These are phyloP conservation scores for Phtheirospermum japonicum DNA, from an alignment of 257 asterid genomes.

Conservation along the genomic window DNA sequence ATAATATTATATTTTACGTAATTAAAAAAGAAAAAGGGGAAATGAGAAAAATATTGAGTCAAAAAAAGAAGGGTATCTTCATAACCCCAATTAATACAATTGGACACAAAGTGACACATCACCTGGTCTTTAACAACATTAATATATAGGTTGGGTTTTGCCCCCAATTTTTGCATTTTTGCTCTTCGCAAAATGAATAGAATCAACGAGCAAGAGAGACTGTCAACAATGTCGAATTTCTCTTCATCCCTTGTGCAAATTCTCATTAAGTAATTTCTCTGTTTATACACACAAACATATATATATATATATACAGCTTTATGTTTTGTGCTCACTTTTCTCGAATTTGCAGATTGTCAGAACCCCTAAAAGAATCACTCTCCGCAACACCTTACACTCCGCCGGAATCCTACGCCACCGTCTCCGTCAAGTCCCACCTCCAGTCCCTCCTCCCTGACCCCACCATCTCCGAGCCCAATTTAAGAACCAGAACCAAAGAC, in stretches of 20 bases:
- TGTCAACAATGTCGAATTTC: constrained; percentile 39
- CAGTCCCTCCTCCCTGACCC: constrained; percentile 47
- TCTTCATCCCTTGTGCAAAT: constrained; percentile 33
- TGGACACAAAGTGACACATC: too few relatives aligned
- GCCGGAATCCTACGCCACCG: constrained; percentile 46
- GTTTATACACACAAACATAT: not conserved
- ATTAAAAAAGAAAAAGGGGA: too few relatives aligned
- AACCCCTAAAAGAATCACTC: constrained; percentile 43
- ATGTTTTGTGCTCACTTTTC: not conserved
- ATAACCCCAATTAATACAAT: too few relatives aligned
- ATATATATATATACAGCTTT: not conserved
- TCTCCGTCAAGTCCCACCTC: constrained; percentile 66
- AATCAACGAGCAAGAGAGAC: not conserved
- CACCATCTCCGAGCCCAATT: constrained; percentile 30
- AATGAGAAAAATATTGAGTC: too few relatives aligned
- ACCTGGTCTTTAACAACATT: too few relatives aligned
- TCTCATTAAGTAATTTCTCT: constrained; percentile 37
- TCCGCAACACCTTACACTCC: constrained; percentile 51
- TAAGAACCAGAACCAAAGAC: constrained; percentile 38
- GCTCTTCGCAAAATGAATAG: not conserved
- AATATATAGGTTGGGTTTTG: too few relatives aligned
- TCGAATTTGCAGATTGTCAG: constrained; percentile 47
- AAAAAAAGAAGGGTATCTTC: too few relatives aligned
- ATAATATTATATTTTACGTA: too few relatives aligned
- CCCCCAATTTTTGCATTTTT: constrained; percentile 27